phyloP scores from a whole-genome alignment of 768 basidiomycete species.

The Psilocybe subaeruginosa region DNA sequence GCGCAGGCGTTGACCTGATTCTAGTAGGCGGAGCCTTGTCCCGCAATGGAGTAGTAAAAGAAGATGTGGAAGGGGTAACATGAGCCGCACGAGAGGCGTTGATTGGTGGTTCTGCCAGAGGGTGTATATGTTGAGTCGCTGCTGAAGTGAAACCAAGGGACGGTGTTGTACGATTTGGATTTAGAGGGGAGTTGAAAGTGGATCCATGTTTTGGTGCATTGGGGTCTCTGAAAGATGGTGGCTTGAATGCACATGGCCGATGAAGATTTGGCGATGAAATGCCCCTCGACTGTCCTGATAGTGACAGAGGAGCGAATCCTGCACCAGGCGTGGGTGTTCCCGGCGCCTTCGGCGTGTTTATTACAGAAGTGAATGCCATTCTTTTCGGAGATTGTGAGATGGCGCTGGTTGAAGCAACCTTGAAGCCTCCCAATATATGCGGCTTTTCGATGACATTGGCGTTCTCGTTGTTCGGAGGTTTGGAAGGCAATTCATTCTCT shows the following conservation, averaged over 20 bases:
- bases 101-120: slow-evolving; percentile 32
- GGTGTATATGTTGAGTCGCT: slow-evolving; percentile 37
- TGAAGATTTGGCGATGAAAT: slow-evolving; percentile 20
- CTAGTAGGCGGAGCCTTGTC: slow-evolving; percentile 2
- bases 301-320: slow-evolving; percentile 25
- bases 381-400: slow-evolving; percentile 29
- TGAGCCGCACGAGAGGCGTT: slow-evolving; percentile 10
- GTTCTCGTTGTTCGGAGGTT: slow-evolving; percentile 24
- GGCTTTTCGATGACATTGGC: neutral
- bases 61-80: slow-evolving; percentile 2
- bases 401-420: slow-evolving; percentile 23
- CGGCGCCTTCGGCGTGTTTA: slow-evolving; percentile 39
- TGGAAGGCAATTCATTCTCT: neutral
- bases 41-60: slow-evolving; percentile 15
- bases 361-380: slow-evolving; percentile 38
- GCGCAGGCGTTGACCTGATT: slow-evolving; percentile 33
- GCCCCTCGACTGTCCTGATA: slow-evolving; percentile 7
- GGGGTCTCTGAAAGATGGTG: slow-evolving; percentile 35
- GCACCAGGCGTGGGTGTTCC: slow-evolving; percentile 42
- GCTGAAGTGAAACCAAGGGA: slow-evolving; percentile 20
- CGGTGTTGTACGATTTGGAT: slow-evolving; percentile 22
- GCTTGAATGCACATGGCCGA: slow-evolving; percentile 46
- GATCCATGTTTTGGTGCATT: slow-evolving; percentile 20
- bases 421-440: slow-evolving; percentile 20
- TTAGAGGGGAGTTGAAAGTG: slow-evolving; percentile 32